phyloP scores from a whole-genome alignment of 208 protist genomes.

The Crithidia expoeki region DNA sequence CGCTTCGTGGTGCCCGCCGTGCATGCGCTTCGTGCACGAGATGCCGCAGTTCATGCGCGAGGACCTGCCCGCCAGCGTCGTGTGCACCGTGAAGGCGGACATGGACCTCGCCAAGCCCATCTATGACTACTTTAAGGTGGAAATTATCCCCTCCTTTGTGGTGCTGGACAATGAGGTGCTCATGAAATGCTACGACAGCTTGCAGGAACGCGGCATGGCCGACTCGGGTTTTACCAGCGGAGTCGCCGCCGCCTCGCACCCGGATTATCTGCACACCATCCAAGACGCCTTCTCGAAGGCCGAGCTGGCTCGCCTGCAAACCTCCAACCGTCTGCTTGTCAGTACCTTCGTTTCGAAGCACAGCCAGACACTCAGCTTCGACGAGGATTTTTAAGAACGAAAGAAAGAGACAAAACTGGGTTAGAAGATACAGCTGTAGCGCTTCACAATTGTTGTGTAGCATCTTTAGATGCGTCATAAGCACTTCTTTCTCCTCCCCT shows the following conservation, averaged over 20 bases:
- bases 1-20: conserved; percentile 88
- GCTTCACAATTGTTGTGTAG: not conserved
- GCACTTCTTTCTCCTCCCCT: no score
- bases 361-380: conserved; percentile 59
- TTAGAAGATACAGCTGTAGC: no score
- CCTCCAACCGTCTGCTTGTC: conserved; percentile 63
- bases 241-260: conserved; percentile 14
- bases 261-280: conserved; percentile 20
- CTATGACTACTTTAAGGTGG: conserved; percentile 72
- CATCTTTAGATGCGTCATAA: no score
- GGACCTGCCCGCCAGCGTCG: conserved; percentile 42
- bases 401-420: not conserved
- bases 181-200: conserved; percentile 27
- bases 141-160: conserved; percentile 82
- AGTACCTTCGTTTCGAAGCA: conserved; percentile 75
- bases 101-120: conserved; percentile 79
- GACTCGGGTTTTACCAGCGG: conserved; percentile 8
- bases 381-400: conserved; percentile 78
- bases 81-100: conserved; percentile 72
- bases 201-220: conserved; percentile 19
- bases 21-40: conserved; percentile 70
- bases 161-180: conserved; percentile 76
- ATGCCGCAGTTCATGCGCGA: conserved; percentile 60
- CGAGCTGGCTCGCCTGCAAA: conserved; percentile 71
- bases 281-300: conserved; percentile 43